Evolutionary conservation across 306 rosid species (phyloP).

Genomic region (Corylus avellana): DNA sequence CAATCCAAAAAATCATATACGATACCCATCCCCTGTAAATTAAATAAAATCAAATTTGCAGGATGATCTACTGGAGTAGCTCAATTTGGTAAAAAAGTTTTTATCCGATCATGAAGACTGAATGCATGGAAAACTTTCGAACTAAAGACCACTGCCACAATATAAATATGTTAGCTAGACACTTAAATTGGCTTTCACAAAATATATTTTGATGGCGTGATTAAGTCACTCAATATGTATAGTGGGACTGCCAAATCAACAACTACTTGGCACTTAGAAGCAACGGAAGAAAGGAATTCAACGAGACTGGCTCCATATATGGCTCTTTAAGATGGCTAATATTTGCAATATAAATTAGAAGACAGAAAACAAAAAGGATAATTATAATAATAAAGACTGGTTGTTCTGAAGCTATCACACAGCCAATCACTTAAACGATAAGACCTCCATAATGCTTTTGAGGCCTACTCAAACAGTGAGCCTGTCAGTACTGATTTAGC

Average conservation of each 20-base stretch:
- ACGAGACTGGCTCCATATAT: background rate
- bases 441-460: background rate
- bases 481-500: background rate
- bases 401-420: background rate
- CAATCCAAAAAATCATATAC: background rate
- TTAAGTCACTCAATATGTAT: too few species aligned
- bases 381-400: background rate
- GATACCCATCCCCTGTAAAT: background rate
- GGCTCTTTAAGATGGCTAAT: background rate
- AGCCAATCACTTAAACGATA: background rate
- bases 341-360: background rate
- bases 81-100: background rate
- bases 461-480: background rate
- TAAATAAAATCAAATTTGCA: background rate
- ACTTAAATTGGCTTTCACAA: too few species aligned
- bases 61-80: background rate
- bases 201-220: too few species aligned
- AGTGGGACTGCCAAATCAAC: too few species aligned
- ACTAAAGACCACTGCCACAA: background rate
- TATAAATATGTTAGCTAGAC: too few species aligned
- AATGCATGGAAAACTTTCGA: background rate
- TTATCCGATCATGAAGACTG: background rate
- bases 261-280: background rate
- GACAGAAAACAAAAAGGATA: background rate
- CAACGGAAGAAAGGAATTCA: background rate